Conservation (phyloP, 2,329 filamentous ascomycete genomes). For the Microsporum ferrugineum region DNA sequence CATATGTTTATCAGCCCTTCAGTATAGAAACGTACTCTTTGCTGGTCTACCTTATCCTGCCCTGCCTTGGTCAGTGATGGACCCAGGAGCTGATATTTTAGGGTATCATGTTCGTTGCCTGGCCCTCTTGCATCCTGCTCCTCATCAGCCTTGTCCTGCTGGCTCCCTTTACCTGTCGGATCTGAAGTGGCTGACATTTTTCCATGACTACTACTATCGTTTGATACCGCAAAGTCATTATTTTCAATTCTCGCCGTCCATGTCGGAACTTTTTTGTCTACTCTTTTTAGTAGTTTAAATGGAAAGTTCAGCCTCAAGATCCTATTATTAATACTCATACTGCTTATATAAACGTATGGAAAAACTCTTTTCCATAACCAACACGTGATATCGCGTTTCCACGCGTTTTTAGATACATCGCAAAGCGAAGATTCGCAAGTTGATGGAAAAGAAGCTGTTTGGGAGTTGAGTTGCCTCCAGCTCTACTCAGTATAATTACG, state of each 20-base stretch:
- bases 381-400: conserved; percentile 6
- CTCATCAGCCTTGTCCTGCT: not conserved
- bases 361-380: not conserved
- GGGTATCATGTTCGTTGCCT: conserved; percentile 42
- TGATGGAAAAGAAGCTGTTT: not conserved
- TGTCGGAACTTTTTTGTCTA: not conserved
- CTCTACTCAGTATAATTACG: not conserved
- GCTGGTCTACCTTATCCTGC: conserved; percentile 85
- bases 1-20: not conserved
- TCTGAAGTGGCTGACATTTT: conserved; percentile 6
- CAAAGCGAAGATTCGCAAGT: not conserved
- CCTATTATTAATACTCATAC: not conserved
- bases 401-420: not conserved
- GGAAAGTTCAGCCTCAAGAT: not conserved
- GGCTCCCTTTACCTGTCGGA: not conserved
- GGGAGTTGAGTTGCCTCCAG: not conserved
- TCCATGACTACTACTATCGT: not conserved
- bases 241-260: not conserved
- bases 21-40: conserved; percentile 46
- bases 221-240: not conserved
- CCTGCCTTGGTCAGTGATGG: conserved; percentile 89
- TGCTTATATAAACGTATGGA: not conserved
- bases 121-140: not conserved
- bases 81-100: conserved; percentile 83
- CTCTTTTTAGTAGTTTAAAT: no score